phyloP scores from a whole-genome alignment of 73 alveolate genomes.

The Diophrys sp. region DNA sequence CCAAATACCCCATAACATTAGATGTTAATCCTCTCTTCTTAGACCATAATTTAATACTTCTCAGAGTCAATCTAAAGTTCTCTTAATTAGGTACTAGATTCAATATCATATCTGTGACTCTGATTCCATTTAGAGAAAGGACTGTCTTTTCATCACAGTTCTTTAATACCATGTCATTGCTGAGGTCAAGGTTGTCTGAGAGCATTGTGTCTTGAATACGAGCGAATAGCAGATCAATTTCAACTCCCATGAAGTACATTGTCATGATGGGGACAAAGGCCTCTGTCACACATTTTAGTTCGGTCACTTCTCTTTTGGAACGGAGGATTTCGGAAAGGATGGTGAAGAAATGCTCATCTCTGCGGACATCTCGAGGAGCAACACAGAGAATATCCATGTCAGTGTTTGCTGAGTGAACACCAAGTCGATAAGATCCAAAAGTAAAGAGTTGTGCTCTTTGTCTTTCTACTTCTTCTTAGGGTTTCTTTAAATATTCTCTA shows the following conservation, averaged over 20 bases:
- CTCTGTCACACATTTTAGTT: constrained; percentile 74
- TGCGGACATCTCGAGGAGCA: constrained; percentile 86
- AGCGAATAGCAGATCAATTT: constrained; percentile 92
- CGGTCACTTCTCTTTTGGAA: constrained; percentile 70
- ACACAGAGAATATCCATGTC: constrained; percentile 96
- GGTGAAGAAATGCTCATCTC: constrained; percentile 81
- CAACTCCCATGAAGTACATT: constrained; percentile 79
- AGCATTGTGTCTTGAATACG: constrained; percentile 73
- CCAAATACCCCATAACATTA: constrained; percentile 89
- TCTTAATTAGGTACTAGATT: constrained; percentile 79
- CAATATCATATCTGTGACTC: constrained; percentile 92
- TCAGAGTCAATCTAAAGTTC: constrained; percentile 76
- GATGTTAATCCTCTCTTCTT: constrained; percentile 92
- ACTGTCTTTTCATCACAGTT: constrained; percentile 82
- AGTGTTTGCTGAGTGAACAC: constrained; percentile 92
- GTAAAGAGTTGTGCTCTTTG: constrained; percentile 86
- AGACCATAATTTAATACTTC: constrained; percentile 97
- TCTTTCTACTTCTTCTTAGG: not conserved
- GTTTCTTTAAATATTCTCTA: not conserved
- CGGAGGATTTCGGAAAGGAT: constrained; percentile 69
- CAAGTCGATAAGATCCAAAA: constrained; percentile 96
- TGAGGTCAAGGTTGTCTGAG: constrained; percentile 75
- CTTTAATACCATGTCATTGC: constrained; percentile 85
- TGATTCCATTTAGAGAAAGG: constrained; percentile 90
- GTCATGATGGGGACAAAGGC: constrained; percentile 92